Percentiles rank a stretch among this genome's conserved stretches.
phyloP scores from a whole-genome alignment of 768 basidiomycete genomes.

The Gautieria morchelliformis region DNA sequence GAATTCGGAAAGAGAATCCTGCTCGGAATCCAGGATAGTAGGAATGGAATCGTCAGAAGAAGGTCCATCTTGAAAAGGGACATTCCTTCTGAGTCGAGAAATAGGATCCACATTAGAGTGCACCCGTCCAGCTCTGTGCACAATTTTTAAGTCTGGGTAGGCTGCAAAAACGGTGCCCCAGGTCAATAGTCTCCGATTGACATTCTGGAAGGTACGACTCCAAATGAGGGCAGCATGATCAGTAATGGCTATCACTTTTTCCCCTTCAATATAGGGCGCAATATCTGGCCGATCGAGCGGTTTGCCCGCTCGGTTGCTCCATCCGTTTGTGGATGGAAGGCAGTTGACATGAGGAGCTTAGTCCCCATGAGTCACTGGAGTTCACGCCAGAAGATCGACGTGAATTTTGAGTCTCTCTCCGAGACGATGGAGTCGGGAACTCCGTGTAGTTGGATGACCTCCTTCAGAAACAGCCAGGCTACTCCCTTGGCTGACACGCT shows the following conservation, averaged over 20 bases:
- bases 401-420: too few species aligned
- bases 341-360: too few species aligned
- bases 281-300: too few species aligned
- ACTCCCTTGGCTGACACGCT: too few species aligned
- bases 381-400: too few species aligned
- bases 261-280: conserved; percentile 13
- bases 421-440: too few species aligned
- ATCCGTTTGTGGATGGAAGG: too few species aligned
- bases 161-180: conserved; percentile 9
- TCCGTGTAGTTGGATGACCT: too few species aligned
- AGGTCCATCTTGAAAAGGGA: neutral
- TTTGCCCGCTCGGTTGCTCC: too few species aligned
- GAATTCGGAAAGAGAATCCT: neutral
- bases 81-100: neutral
- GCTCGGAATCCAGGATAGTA: neutral
- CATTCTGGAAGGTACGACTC: conserved; percentile 11
- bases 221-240: conserved; percentile 11
- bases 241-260: conserved; percentile 10
- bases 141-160: conserved; percentile 9
- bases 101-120: conserved; percentile 13
- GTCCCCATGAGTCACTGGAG: too few species aligned
- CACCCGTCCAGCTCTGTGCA: conserved; percentile 10
- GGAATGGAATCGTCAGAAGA: neutral
- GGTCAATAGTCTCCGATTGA: conserved; percentile 9
- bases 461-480: too few species aligned